These are phyloP conservation scores for Annona squamosa DNA, from an alignment of 164 flowering plant species.

Conservation along the genomic window DNA sequence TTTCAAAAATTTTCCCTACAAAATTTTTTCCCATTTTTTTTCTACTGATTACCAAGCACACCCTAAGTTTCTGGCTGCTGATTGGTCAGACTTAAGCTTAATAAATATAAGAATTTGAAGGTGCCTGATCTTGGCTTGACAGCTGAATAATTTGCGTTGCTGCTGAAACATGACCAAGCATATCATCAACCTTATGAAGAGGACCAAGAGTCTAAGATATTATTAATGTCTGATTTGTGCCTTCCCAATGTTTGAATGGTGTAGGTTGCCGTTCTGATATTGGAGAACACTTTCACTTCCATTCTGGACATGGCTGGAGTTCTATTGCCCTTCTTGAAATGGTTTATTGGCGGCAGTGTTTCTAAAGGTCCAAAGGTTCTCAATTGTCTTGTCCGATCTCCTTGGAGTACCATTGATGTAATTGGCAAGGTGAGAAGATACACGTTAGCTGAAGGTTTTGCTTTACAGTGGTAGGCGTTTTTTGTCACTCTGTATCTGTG, in stretches of 20 bases:
- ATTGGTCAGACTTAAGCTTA: neutral
- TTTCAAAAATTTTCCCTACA: no score
- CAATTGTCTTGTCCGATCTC: slow-evolving; percentile 85
- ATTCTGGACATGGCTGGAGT: slow-evolving; percentile 98
- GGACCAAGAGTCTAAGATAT: no score
- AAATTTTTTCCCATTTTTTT: no score
- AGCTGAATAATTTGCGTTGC: neutral
- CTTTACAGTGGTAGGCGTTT: neutral
- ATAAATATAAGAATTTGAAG: neutral
- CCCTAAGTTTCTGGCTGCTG: neutral
- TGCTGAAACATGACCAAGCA: no score
- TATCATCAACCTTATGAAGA: no score
- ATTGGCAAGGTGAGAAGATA: slow-evolving; percentile 62
- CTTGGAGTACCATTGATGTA: slow-evolving; percentile 87
- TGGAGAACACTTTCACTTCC: slow-evolving; percentile 98
- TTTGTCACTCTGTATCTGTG: neutral
- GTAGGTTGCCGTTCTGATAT: slow-evolving; percentile 76
- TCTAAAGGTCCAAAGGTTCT: slow-evolving; percentile 72
- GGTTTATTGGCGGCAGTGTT: slow-evolving; percentile 81
- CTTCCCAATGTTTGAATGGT: neutral
- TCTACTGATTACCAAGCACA: no score
- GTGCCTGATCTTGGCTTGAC: neutral
- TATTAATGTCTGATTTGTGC: no score
- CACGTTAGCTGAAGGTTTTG: neutral
- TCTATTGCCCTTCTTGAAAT: slow-evolving; percentile 78